phyloP scores from a whole-genome alignment of 495 filamentous ascomycete species.

The Baudoinia panamericana region DNA sequence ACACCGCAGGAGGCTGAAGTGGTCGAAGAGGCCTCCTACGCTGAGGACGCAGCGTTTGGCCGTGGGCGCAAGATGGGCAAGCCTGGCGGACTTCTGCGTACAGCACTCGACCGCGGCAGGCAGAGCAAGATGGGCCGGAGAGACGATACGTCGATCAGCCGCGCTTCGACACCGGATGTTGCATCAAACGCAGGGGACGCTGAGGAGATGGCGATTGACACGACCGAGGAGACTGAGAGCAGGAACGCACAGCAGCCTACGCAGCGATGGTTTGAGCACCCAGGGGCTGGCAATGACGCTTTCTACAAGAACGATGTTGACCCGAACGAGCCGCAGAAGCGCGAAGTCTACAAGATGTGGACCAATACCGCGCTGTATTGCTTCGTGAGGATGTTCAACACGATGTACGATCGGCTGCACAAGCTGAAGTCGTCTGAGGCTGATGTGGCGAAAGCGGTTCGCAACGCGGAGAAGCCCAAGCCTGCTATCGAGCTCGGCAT shows the following conservation, averaged over 20 bases:
- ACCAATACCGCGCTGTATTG: conserved; percentile 79
- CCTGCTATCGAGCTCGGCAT: conserved; percentile 69
- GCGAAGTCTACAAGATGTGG: conserved; percentile 72
- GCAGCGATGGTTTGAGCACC: conserved; percentile 48
- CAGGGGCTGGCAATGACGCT: conserved; percentile 36
- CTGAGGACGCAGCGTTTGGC: conserved; percentile 41
- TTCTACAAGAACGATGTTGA: conserved; percentile 46
- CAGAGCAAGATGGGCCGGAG: conserved; percentile 43
- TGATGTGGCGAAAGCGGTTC: conserved; percentile 57
- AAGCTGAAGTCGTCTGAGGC: conserved; percentile 67
- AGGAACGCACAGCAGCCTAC: conserved; percentile 21
- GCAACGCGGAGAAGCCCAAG: conserved; percentile 53
- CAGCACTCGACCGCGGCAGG: conserved; percentile 66
- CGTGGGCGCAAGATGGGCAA: conserved; percentile 40
- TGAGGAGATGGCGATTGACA: conserved; percentile 28
- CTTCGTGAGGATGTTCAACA: conserved; percentile 85
- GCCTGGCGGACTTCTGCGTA: conserved; percentile 70
- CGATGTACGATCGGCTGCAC: conserved; percentile 68
- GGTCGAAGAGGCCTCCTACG: conserved; percentile 41
- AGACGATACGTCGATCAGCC: conserved; percentile 56
- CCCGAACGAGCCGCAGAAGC: conserved; percentile 66
- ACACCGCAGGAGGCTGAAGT: conserved; percentile 57
- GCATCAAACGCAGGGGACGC: conserved; percentile 52
- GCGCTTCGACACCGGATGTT: conserved; percentile 74
- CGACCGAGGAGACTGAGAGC: conserved; percentile 23